Percentiles rank a stretch among this genome's conserved stretches.
These are phyloP conservation scores for Rhododendron williamsianum DNA, from an alignment of 148 eudicot genomes.

Conservation along the genomic window DNA sequence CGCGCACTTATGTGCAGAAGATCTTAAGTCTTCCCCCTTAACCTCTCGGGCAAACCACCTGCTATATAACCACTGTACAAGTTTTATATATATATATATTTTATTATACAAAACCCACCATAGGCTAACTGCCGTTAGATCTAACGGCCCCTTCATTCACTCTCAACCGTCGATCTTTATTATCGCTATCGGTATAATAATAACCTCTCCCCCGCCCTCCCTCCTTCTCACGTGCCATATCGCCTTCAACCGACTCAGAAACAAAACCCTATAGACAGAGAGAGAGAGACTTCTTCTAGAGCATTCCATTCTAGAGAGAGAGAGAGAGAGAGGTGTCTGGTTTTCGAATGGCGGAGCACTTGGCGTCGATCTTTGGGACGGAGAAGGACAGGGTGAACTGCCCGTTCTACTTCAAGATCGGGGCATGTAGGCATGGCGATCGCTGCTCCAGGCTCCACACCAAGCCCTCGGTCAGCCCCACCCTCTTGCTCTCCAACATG, in stretches of 20 bases:
- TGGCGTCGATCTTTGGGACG: slow-evolving; percentile 27
- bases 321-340: not conserved
- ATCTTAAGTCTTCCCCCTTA: slow-evolving; percentile 99
- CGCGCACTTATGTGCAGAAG: slow-evolving; percentile 99
- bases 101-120: not conserved
- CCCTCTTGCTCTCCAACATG: slow-evolving; percentile 7
- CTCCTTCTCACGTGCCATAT: not conserved
- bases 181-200: not conserved
- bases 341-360: slow-evolving; percentile 22
- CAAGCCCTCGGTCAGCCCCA: not conserved
- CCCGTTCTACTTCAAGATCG: slow-evolving; percentile 30
- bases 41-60: slow-evolving; percentile 88
- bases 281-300: not conserved
- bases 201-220: not conserved
- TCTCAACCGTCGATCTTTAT: not conserved
- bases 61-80: not conserved
- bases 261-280: not conserved
- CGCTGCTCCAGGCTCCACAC: slow-evolving; percentile 27
- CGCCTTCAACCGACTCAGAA: not conserved
- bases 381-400: slow-evolving; percentile 31
- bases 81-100: too few relatives aligned
- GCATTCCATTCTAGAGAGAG: not conserved
- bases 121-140: not conserved
- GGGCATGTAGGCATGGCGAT: slow-evolving; percentile 26
- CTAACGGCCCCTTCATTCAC: not conserved